Conservation (phyloP, 2,329 filamentous ascomycete genomes). For the Diaporthe sp. region DNA sequence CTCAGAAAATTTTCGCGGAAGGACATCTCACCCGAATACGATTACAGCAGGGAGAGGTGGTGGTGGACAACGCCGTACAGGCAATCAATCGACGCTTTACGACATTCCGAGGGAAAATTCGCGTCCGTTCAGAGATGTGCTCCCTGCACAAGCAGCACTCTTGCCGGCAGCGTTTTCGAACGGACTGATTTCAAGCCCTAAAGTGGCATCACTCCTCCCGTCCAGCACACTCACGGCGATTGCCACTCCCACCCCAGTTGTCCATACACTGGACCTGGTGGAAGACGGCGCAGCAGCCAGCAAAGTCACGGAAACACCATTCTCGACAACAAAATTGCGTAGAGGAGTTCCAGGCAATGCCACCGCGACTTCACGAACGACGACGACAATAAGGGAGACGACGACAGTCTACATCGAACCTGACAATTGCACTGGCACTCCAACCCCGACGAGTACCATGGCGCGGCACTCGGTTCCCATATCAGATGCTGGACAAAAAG, state of each 20-base stretch:
- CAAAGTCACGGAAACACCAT: not conserved
- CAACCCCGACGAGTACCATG: not conserved
- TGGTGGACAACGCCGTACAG: not conserved
- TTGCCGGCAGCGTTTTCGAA: not conserved
- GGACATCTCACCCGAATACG: not conserved
- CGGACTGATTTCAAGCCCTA: too few relatives aligned
- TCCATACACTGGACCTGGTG: not conserved
- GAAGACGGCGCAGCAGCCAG: not conserved
- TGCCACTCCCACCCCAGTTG: not conserved
- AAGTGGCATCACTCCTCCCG: not conserved
- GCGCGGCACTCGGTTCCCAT: not conserved
- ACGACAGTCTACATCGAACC: not conserved
- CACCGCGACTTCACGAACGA: not conserved
- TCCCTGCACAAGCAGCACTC: constrained; percentile 1
- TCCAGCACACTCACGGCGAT: not conserved
- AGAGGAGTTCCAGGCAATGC: not conserved
- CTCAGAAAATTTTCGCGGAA: not conserved
- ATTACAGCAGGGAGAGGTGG: not conserved
- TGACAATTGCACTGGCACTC: not conserved
- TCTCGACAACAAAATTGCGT: not conserved
- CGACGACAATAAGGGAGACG: not conserved
- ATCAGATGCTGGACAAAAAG: not conserved
- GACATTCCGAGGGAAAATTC: not conserved
- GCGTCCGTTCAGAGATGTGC: not conserved
- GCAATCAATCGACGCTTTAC: too few relatives aligned